Base-by-base conservation (phyloP, 352 stramenopile species). In the Phytopythium boreale region DNA sequence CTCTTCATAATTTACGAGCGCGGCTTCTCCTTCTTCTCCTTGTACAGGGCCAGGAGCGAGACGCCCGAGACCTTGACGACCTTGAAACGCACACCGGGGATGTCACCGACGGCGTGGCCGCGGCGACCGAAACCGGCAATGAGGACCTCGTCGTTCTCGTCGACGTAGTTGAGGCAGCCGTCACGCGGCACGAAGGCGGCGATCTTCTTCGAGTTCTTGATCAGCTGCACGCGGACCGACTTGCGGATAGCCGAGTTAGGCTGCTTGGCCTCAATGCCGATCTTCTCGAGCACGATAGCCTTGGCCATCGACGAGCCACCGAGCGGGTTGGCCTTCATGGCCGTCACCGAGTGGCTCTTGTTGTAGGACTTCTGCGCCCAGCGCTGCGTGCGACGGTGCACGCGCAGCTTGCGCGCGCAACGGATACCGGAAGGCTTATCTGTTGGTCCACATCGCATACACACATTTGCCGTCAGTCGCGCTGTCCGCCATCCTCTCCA, bases 141-240 rank as follows among this genome's bases (percentile, higher is more conserved):
- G 60, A 99, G 84, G 47, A 99, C 98, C 90, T 99, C 98, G 84
- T 99, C 97, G 86, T 99, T 99, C 84, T 99, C 97, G 79, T 99
- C 98, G 65, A 99, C 95, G 83, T 98, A 99, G 93, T 99, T 99
- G 72, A 99, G 85, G 88, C 97, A 99, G 89, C 98, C 98, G 97
- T 99, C 98, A 56, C 97, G 92, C 61, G 98, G 98, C 68, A 99
- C 98, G 89, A 99, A 99, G 67, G 97, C 97, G 27, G 98, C 97
- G 82, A 99, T 99, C 91, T 99, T 99, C 97, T 99, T 99, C 74
- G 97, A 98, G 84, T 99, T 99, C 96, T 99, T 99, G 88, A 99
- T 99, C 44, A 99, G 87, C 88, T 99, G 98, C 66, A 99, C 98
- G 85, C 98, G 97, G 46, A 98, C 97, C 76, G 96, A 99, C 93